Conservation (phyloP, 441 rosid species). For the Adansonia gregorii region DNA sequence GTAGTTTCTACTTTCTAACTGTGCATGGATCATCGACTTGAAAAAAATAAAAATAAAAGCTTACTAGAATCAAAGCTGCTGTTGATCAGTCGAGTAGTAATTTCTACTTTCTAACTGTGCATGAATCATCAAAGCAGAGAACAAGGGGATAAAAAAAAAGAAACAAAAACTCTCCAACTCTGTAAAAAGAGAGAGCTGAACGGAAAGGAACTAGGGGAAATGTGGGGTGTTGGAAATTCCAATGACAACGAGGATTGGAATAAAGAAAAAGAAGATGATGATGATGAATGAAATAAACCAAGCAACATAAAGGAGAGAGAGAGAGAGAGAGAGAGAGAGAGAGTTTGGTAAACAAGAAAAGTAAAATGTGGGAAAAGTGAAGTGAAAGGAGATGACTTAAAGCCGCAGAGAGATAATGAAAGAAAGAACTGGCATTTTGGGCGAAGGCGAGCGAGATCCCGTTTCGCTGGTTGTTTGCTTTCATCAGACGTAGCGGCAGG, state of each 20-base stretch:
- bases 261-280: constrained; percentile 26
- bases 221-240: constrained; percentile 12
- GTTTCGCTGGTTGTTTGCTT: constrained; percentile 28
- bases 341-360: constrained; percentile 50
- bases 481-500: constrained; percentile 35
- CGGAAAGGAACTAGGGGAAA: not conserved
- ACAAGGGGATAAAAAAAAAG: not conserved
- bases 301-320: constrained; percentile 10
- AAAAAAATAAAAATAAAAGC: not conserved
- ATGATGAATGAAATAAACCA: not conserved
- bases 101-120: not conserved
- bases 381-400: constrained; percentile 22
- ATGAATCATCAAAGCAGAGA: constrained; percentile 2
- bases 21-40: constrained; percentile 14
- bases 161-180: not conserved
- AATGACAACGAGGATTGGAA: constrained; percentile 22
- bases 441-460: constrained; percentile 3
- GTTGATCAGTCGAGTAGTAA: not conserved
- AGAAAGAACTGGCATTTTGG: constrained; percentile 33
- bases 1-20: not conserved
- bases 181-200: not conserved
- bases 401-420: constrained; percentile 33
- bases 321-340: not conserved
- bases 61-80: not conserved
- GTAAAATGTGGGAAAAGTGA: constrained; percentile 36